A percentile compares a stretch with the other conserved stretches of the same genome.
Evolutionary conservation across 371 early-diverging fungal genomes (phyloP).

Genomic region (Amoeboaphelidium occidentale): DNA sequence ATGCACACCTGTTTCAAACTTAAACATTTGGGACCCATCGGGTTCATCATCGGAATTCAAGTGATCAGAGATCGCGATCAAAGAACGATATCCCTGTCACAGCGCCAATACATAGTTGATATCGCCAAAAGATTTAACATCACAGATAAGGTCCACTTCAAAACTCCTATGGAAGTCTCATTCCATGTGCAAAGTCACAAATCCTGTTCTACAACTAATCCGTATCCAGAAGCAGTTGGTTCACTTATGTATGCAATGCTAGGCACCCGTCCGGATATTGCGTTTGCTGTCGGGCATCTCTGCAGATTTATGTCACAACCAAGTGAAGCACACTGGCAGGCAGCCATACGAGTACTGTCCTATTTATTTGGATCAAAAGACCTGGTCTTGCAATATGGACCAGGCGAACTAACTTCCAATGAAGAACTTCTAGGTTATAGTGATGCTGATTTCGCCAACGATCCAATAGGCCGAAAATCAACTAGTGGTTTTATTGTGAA

Average conservation of each 20-base stretch:
- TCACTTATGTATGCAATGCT: conserved; percentile 3
- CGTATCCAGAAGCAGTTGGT: conserved; percentile 2
- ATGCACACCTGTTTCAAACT: neutral
- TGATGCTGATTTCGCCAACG: conserved; percentile 2
- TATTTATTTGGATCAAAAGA: conserved; percentile 2
- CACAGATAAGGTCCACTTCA: neutral
- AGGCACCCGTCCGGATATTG: conserved; percentile 2
- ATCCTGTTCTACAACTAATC: neutral
- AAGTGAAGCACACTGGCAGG: neutral
- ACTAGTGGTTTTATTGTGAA: conserved; percentile 4
- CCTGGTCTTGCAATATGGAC: neutral
- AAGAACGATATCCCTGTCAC: neutral
- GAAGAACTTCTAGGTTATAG: conserved; percentile 1
- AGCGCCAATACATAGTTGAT: neutral
- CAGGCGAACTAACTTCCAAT: neutral
- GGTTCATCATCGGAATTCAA: neutral
- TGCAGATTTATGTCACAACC: neutral
- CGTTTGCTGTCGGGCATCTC: conserved; percentile 2
- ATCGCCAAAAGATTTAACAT: neutral
- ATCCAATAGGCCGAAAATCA: conserved; percentile 3
- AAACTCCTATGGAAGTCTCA: neutral
- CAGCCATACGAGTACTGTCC: conserved; percentile 1
- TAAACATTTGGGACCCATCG: neutral
- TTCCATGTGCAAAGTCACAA: neutral
- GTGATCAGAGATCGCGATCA: neutral